phyloP scores from a whole-genome alignment of 305 asterid species.

The Solanum aculeatissimum region DNA sequence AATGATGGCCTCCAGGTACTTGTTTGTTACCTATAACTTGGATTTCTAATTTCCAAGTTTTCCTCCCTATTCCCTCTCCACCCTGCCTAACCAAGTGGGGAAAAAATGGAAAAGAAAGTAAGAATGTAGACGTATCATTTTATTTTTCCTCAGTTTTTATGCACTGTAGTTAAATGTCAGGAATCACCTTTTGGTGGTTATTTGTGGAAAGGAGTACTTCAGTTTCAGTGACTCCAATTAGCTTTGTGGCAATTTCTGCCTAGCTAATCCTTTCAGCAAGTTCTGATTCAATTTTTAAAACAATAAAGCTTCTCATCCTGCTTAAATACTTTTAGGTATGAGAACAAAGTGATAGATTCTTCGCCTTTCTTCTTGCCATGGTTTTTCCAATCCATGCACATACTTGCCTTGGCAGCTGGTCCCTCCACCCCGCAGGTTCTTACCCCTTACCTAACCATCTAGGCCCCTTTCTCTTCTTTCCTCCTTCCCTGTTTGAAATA shows the following conservation, averaged over 20 bases:
- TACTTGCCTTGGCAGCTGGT: neutral
- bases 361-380: neutral
- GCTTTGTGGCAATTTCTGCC: neutral
- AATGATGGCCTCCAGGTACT: slow-evolving; percentile 81
- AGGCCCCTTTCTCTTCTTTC: neutral
- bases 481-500: neutral
- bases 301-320: neutral
- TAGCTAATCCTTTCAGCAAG: neutral
- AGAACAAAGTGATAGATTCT: neutral
- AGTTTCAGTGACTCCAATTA: neutral
- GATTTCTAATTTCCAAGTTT: neutral
- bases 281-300: neutral
- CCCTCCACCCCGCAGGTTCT: neutral
- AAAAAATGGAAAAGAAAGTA: neutral
- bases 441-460: neutral
- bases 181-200: neutral
- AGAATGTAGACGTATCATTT: neutral
- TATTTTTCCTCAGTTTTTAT: neutral
- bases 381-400: neutral
- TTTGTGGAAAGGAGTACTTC: neutral
- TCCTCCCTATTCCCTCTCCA: neutral
- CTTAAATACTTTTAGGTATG: neutral
- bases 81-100: neutral
- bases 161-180: neutral
- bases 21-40: neutral